Base-by-base conservation (phyloP, 2,329 filamentous ascomycete genomes). In the Monosporascus sp. region DNA sequence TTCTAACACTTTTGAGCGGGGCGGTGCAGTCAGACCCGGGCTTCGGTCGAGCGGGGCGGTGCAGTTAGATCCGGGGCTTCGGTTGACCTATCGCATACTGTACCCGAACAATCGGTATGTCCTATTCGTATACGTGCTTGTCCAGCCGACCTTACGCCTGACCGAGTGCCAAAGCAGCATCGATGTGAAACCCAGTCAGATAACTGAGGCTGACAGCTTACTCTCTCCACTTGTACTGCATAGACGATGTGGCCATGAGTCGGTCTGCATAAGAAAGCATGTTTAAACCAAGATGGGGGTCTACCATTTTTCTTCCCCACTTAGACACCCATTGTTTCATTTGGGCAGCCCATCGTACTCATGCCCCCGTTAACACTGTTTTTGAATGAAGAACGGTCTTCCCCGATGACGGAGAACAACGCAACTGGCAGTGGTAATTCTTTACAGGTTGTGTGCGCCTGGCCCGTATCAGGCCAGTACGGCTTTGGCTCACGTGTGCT, bases 381-480 rank as follows among this genome's bases (percentile, higher is more conserved):
- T 20, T 8, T 42, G 37, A 39, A 39, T 18, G 17, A 39, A 9
- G 37, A 18, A 39, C 17, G 15, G 37, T 39, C 37, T 39, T 39
- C 17, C 37, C 15, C 17, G 17, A 18, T 39, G 39, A 42, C n/a
- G 8, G 39, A 7, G 39, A 42, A 18, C n/a, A 42, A 4, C 27
- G 27, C 27, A 31, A 31, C 27, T 31, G 27, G 1, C 9, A 31
- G 9, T 31, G 9, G 9, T 11, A 11, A 55, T 27, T 44, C 56
- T 45, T 52, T 68, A 25, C 63, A 70, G 46, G 71, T 74, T 42
- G 60, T 74, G 15, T 74, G 71, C 55, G 71, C 71, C n/a, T 74
- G 71, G 71, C 70, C 71, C 5, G 65, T 74, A 4, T 72, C 70
- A 3, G 71, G 70, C 8, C 71, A 74, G 54, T 74, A 74, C 59